Evolutionary conservation across 805 yeast species (phyloP).

Genomic region (Yamadazyma ubonensis): DNA sequence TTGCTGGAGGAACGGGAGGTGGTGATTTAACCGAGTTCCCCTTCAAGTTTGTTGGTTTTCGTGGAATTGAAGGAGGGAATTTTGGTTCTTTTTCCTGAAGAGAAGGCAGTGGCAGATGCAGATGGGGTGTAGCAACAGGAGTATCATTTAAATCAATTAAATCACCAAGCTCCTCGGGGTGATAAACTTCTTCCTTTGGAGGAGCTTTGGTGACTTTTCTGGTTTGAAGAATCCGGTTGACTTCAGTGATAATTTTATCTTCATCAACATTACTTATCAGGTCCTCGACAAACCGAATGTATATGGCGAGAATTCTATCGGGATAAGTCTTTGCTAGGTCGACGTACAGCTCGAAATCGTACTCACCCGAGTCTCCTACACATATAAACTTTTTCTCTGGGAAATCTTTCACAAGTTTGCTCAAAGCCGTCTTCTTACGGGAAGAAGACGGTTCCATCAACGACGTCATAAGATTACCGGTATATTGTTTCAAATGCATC

Average conservation of each 20-base stretch:
- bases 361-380: slow-evolving; percentile 95
- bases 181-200: slow-evolving; percentile 8
- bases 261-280: slow-evolving; percentile 62
- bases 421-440: slow-evolving; percentile 67
- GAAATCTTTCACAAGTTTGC: slow-evolving; percentile 66
- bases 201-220: slow-evolving; percentile 11
- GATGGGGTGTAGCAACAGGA: slow-evolving; percentile 15
- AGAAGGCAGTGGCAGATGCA: background rate
- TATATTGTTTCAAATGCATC: slow-evolving; percentile 81
- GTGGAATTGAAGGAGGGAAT: slow-evolving; percentile 47
- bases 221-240: slow-evolving; percentile 22
- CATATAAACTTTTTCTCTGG: slow-evolving; percentile 75
- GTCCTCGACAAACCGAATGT: slow-evolving; percentile 71
- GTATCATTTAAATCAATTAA: slow-evolving; percentile 40
- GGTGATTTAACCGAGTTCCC: slow-evolving; percentile 33
- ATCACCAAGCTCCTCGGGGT: slow-evolving; percentile 23
- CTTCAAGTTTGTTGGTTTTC: slow-evolving; percentile 43
- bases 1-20: slow-evolving; percentile 20
- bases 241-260: slow-evolving; percentile 27
- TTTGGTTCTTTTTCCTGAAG: slow-evolving; percentile 12
- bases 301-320: slow-evolving; percentile 66
- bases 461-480: slow-evolving; percentile 77
- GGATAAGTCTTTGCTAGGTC: slow-evolving; percentile 66
- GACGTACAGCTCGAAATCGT: slow-evolving; percentile 87
- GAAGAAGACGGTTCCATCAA: slow-evolving; percentile 85